phyloP scores from a whole-genome alignment of 805 yeast species.

The Candida xyloterini region DNA sequence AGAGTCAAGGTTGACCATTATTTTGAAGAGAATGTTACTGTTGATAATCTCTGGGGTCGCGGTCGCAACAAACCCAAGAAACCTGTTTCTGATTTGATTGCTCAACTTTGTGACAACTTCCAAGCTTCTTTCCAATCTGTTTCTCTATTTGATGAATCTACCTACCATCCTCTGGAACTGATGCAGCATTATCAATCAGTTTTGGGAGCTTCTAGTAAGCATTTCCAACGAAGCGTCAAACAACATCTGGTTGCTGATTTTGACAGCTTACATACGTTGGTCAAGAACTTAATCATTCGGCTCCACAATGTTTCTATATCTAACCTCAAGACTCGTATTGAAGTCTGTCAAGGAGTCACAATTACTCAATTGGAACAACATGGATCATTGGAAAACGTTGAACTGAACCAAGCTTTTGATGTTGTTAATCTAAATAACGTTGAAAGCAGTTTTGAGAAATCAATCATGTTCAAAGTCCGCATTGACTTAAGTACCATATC shows the following conservation, averaged over 20 bases:
- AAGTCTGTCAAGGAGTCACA: constrained; percentile 18
- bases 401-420: not conserved
- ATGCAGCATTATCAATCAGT: constrained; percentile 18
- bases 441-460: constrained; percentile 21
- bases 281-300: constrained; percentile 12
- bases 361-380: constrained; percentile 20
- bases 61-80: not conserved
- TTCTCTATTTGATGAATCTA: constrained; percentile 29
- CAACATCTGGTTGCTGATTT: constrained; percentile 25
- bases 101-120: constrained; percentile 16
- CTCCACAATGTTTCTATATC: constrained; percentile 22
- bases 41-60: constrained; percentile 1
- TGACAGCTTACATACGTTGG: constrained; percentile 11
- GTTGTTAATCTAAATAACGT: constrained; percentile 18
- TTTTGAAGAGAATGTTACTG: not conserved
- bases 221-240: constrained; percentile 10
- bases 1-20: constrained; percentile 1
- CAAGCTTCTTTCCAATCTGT: constrained; percentile 23
- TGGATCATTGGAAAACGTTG: constrained; percentile 11
- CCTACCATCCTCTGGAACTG: constrained; percentile 20
- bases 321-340: constrained; percentile 16
- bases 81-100: constrained; percentile 11
- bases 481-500: constrained; percentile 20
- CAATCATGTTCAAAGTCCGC: constrained; percentile 24
- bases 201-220: not conserved